Percentiles rank a stretch among this genome's conserved stretches.
Conservation (phyloP, 2,329 filamentous ascomycete genomes). For the Aspergillus novoparasiticus region DNA sequence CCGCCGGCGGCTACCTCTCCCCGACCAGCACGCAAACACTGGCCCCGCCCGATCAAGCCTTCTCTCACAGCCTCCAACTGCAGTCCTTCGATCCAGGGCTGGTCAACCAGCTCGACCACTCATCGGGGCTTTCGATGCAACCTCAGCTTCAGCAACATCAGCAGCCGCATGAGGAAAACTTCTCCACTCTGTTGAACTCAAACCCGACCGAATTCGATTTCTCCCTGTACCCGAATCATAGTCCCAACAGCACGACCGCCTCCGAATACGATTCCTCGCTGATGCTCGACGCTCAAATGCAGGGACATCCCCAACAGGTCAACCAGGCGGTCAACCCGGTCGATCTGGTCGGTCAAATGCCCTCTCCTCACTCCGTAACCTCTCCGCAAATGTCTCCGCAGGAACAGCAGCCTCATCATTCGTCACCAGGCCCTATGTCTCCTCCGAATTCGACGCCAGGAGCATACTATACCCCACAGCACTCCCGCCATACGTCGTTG, state of each 20-base stretch:
- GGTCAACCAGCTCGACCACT: conserved; percentile 39
- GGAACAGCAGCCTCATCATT: conserved; percentile 53
- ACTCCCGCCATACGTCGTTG: conserved; percentile 63
- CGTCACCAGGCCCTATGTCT: conserved; percentile 56
- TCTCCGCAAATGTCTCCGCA: conserved; percentile 61
- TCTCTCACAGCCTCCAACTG: conserved; percentile 36
- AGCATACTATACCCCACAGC: conserved; percentile 54
- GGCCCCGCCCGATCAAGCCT: conserved; percentile 36
- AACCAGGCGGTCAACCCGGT: conserved; percentile 50
- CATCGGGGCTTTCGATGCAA: conserved; percentile 29
- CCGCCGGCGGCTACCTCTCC: conserved; percentile 38
- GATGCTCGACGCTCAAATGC: conserved; percentile 45
- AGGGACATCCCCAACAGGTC: conserved; percentile 37
- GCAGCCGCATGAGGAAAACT: conserved; percentile 34
- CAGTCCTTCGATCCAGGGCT: conserved; percentile 43
- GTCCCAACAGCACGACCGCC: conserved; percentile 31
- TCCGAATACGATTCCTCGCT: conserved; percentile 43
- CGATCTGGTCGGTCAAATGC: conserved; percentile 49
- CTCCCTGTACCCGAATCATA: conserved; percentile 39
- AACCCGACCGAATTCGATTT: conserved; percentile 43
- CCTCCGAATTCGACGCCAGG: conserved; percentile 58
- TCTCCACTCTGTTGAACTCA: conserved; percentile 43
- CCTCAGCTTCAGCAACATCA: conserved; percentile 16
- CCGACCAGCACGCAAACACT: conserved; percentile 31
- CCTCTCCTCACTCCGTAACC: conserved; percentile 54